phyloP scores from a whole-genome alignment of 352 stramenopile genomes.

The Blastocystis sp. region DNA sequence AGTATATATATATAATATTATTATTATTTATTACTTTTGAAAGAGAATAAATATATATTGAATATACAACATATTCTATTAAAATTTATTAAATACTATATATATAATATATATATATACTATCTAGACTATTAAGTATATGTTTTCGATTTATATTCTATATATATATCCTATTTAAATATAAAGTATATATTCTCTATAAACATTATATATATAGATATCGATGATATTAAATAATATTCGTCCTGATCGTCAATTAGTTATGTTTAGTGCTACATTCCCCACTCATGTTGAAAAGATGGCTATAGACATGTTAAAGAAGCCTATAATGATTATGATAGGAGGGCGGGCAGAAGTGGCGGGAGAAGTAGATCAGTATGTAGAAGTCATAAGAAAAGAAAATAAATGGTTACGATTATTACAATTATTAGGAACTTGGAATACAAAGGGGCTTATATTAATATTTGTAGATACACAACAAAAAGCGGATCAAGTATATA shows the following conservation, averaged over 20 bases:
- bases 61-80: too few relatives aligned
- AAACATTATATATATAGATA: conserved; percentile 55
- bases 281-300: conserved; percentile 49
- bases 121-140: too few relatives aligned
- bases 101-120: too few relatives aligned
- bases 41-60: too few relatives aligned
- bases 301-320: conserved; percentile 62
- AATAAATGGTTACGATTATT: conserved; percentile 94
- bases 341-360: conserved; percentile 78
- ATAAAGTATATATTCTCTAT: conserved; percentile 95
- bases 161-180: too few relatives aligned
- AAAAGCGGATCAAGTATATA: conserved; percentile 40
- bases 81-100: too few relatives aligned
- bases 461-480: conserved; percentile 98
- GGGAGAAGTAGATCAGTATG: conserved; percentile 83
- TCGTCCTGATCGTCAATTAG: conserved; percentile 63
- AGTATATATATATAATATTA: too few relatives aligned
- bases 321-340: conserved; percentile 80
- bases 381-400: conserved; percentile 88
- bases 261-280: conserved; percentile 95
- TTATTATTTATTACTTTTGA: too few relatives aligned
- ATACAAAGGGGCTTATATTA: conserved; percentile 85
- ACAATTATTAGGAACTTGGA: conserved; percentile 66
- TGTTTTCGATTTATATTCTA: too few relatives aligned
- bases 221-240: conserved; percentile 67